These are phyloP conservation scores for Straminergon stramineum DNA, from an alignment of 225 moss, liverwort and hornwort species.

Conservation along the genomic window DNA sequence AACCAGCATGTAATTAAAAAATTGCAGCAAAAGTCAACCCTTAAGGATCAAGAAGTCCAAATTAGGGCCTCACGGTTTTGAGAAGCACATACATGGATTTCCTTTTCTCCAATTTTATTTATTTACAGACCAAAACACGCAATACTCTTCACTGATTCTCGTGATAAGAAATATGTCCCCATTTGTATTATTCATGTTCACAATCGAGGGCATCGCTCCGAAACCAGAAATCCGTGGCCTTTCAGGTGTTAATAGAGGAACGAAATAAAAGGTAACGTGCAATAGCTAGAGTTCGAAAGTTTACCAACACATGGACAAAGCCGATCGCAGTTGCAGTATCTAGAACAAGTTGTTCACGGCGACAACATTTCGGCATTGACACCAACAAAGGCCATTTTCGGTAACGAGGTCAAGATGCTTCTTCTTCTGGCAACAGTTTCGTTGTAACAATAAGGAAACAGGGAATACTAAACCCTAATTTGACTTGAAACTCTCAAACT, in stretches of 20 bases:
- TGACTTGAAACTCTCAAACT: not conserved
- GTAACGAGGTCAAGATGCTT: not conserved
- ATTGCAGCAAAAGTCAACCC: not conserved
- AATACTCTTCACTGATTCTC: not conserved
- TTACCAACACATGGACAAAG: not conserved
- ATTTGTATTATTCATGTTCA: not conserved
- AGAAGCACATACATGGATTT: not conserved
- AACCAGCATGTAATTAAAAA: not conserved
- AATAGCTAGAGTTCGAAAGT: not conserved
- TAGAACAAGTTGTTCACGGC: not conserved
- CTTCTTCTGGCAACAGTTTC: not conserved
- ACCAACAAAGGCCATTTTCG: not conserved
- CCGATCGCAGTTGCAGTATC: not conserved
- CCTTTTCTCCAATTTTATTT: not conserved
- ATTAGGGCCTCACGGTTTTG: not conserved
- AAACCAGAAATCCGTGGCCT: not conserved
- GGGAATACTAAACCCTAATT: not conserved
- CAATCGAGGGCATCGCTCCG: not conserved
- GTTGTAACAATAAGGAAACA: not conserved
- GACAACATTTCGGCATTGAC: not conserved
- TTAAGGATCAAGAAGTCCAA: not conserved
- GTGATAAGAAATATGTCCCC: not conserved
- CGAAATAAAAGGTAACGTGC: not conserved
- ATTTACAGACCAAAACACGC: not conserved
- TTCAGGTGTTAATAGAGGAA: not conserved